Base-by-base conservation (phyloP, 306 rosid species). In the Fagus crenata region DNA sequence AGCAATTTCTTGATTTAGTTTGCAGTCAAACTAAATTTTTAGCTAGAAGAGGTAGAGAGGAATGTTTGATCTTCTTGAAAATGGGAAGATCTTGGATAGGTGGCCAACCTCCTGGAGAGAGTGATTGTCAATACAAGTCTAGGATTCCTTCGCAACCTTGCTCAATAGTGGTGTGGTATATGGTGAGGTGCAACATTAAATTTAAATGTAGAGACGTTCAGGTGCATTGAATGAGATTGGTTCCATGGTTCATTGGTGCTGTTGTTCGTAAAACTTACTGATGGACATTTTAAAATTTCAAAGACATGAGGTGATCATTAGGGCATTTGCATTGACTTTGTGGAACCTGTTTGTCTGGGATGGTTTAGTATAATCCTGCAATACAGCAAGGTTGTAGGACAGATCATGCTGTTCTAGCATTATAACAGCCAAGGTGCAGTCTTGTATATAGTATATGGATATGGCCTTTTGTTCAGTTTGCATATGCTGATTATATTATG, bases 401-500 rank as follows among this genome's bases (percentile, higher is more conserved):
- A 22, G 28, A 22, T 22, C 22, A 35, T 35, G 69, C n/a, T 33
- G 55, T 42, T 41, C 51, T 73, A 41, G 41, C 68, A 15, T 7
- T 60, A 63, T 49, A 31, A 75, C 9, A n/a, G 53, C 39, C 53
- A 28, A 37, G 37, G 7, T 51, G 22, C 3, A 46, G 40, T 11
- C 51, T 69, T 3, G 53, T 67, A n/a, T 13, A 35, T 12, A 39
- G 6, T 77, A 61, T 53, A 75, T 77, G 73, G 54, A 41, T 15
- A 15, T 79, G 68, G 39, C 63, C 54, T 80, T 69, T 53, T 55
- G 40, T 69, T 77, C 67, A 7, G 8, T 36, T 80, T 84, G 2
- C 51, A 73, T 67, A 72, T 80, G 69, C 85, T 81, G 80, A 39
- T 49, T 72, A 5, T 75, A 14, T 71, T 49, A 69, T 85, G 75